These are phyloP conservation scores for Maudiozyma saulgeensis DNA, from an alignment of 805 yeast genomes.

Conservation along the genomic window DNA sequence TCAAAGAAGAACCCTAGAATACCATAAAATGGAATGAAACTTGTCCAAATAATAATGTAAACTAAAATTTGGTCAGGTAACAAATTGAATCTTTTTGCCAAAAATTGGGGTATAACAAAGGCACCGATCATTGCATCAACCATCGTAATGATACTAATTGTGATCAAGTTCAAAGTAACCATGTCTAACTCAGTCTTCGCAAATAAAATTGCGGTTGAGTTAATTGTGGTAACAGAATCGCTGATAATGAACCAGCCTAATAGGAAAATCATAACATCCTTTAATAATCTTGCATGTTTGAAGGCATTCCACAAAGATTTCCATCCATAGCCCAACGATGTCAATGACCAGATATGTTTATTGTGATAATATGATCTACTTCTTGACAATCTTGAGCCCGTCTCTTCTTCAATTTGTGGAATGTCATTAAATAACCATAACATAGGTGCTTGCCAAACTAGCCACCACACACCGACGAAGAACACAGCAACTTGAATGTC, in stretches of 20 bases:
- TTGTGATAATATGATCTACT: background rate
- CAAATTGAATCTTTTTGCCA: conserved; percentile 30
- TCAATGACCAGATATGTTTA: background rate
- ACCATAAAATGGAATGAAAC: conserved; percentile 65
- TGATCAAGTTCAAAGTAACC: conserved; percentile 56
- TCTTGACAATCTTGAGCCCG: background rate
- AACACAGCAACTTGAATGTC: conserved; percentile 48
- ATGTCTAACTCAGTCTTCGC: conserved; percentile 62
- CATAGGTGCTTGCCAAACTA: conserved; percentile 58
- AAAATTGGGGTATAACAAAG: conserved; percentile 40
- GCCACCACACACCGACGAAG: conserved; percentile 72
- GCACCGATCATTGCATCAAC: conserved; percentile 63
- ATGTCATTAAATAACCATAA: conserved; percentile 33
- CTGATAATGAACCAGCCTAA: conserved; percentile 70
- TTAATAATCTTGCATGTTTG: conserved; percentile 48
- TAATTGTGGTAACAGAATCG: conserved; percentile 69
- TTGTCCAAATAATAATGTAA: conserved; percentile 48
- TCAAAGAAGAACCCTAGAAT: conserved; percentile 51
- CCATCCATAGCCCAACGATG: conserved; percentile 48
- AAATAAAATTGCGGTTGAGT: conserved; percentile 68
- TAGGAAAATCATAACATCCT: conserved; percentile 57
- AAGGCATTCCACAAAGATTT: conserved; percentile 43
- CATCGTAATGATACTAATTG: conserved; percentile 58
- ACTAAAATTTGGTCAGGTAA: conserved; percentile 43
- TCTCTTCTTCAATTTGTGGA: background rate